Conservation (phyloP, 2,329 filamentous ascomycete species). For the Aspergillus unguis region DNA sequence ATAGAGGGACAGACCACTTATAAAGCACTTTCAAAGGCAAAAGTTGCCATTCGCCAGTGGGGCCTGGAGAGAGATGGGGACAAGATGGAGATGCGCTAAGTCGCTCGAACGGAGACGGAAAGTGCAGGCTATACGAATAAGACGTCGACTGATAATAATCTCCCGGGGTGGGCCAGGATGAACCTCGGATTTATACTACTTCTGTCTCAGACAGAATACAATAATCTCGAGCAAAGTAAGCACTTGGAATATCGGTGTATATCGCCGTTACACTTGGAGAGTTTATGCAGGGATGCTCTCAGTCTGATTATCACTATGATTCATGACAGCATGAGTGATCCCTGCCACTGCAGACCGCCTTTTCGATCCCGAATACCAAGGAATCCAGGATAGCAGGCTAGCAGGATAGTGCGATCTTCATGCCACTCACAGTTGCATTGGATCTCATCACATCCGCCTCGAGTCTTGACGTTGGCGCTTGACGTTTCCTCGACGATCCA, state of each 20-base stretch:
- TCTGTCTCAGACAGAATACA: not conserved
- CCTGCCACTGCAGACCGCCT: constrained; percentile 19
- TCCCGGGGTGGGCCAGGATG: constrained; percentile 18
- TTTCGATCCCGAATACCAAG: constrained; percentile 6
- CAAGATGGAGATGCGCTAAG: constrained; percentile 4
- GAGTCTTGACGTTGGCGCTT: not conserved
- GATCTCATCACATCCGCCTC: not conserved
- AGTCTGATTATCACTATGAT: not conserved
- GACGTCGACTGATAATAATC: constrained; percentile 11
- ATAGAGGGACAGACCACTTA: not conserved
- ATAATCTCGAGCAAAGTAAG: no score
- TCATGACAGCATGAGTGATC: constrained; percentile 18
- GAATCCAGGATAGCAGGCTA: not conserved
- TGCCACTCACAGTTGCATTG: not conserved
- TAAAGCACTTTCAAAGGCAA: constrained; percentile 6
- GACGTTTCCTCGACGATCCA: not conserved
- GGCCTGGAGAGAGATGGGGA: constrained; percentile 1
- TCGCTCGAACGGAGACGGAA: not conserved
- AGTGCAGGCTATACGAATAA: constrained; percentile 4
- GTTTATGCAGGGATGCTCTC: constrained; percentile 10
- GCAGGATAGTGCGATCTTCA: not conserved
- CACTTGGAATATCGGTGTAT: no score
- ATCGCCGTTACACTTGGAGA: no score
- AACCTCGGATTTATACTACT: not conserved
- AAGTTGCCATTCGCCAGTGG: constrained; percentile 19